Base-by-base conservation (phyloP, 2,329 filamentous ascomycete genomes). In the Neofusicoccum ribis region DNA sequence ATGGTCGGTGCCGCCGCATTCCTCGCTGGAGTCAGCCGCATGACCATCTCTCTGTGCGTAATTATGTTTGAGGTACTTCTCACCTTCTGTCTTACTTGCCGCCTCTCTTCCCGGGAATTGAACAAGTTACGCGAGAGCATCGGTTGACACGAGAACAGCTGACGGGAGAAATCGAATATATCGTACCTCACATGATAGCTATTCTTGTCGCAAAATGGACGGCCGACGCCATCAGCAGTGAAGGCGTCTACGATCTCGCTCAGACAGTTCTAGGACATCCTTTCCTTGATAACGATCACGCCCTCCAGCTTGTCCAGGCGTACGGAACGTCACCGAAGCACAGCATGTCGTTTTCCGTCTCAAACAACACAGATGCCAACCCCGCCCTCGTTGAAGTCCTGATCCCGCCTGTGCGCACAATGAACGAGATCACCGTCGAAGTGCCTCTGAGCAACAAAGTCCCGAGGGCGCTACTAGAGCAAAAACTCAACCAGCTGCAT, bases 1-100 rank as follows among this genome's bases (percentile, higher is more conserved):
- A 86, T 88, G 83, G 84, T 88, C 9, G 85, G 85, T 1, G 82
- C 85, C 0, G 84, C 83, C 3, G 84, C 85, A 0, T 87, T 87
- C 70, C 80, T 88, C 0, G 85, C 85, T 0, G 85, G 85, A 5
- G 84, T 87, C 1, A 83, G 81, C 11, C 77, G 85, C 43, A 87
- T 87, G 85, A 87, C 85, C 0, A 82, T 87, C 9, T 84, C 81
- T 2, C 77, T 88, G 6, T 82, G 82, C 8, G 85, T 87, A 44
- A 86, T 87, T 73, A 87, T 87, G 84, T 87, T 87, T 72, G 85
- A 86, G 65, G 69, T 67, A 59, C 27, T 31, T 20, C 63, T 37
- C 37, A 14, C 15, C 14, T 37, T 27, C 11, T 2, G 2, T 44
- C 9, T 15, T 17, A 34, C 20, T 27, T 50, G 27, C 11, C 14